These are phyloP conservation scores for Aspergillus sparsus DNA, from an alignment of 495 filamentous ascomycete genomes.

Conservation along the genomic window DNA sequence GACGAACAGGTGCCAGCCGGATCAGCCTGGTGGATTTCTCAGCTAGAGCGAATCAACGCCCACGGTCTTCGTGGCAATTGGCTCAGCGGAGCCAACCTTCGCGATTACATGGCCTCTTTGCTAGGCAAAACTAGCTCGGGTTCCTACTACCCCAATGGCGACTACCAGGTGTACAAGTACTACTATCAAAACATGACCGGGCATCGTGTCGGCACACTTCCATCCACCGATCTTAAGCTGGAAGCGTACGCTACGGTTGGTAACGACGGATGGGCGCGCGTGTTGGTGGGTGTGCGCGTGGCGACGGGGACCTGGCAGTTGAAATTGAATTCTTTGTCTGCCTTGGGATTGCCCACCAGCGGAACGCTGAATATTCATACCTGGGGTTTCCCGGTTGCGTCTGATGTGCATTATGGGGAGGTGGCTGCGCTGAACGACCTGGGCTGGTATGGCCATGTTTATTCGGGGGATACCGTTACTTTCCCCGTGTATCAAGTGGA, in stretches of 20 bases:
- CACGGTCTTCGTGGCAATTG: slow-evolving; percentile 46
- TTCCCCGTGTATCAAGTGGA: background rate
- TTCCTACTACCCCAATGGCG: slow-evolving; percentile 25
- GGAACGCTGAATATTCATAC: slow-evolving; percentile 1
- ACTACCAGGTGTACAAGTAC: slow-evolving; percentile 49
- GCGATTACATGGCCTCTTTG: slow-evolving; percentile 41
- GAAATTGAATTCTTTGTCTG: background rate
- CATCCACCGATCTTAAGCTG: slow-evolving; percentile 32
- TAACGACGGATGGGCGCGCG: background rate
- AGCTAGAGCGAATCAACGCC: slow-evolving; percentile 39
- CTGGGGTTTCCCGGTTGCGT: background rate
- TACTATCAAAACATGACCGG: slow-evolving; percentile 43
- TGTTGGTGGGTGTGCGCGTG: background rate
- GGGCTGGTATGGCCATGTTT: background rate
- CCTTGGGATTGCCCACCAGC: background rate
- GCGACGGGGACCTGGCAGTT: background rate
- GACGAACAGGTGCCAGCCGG: slow-evolving; percentile 41
- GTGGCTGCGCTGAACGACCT: background rate
- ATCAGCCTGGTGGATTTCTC: slow-evolving; percentile 42
- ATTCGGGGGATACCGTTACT: background rate
- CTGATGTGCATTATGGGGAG: background rate
- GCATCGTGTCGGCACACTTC: slow-evolving; percentile 31
- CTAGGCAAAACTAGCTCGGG: slow-evolving; percentile 11
- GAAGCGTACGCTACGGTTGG: slow-evolving; percentile 38
- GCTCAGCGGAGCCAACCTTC: slow-evolving; percentile 33